Base-by-base conservation (phyloP, 805 yeast genomes). In the Candida methanosorbosa region DNA sequence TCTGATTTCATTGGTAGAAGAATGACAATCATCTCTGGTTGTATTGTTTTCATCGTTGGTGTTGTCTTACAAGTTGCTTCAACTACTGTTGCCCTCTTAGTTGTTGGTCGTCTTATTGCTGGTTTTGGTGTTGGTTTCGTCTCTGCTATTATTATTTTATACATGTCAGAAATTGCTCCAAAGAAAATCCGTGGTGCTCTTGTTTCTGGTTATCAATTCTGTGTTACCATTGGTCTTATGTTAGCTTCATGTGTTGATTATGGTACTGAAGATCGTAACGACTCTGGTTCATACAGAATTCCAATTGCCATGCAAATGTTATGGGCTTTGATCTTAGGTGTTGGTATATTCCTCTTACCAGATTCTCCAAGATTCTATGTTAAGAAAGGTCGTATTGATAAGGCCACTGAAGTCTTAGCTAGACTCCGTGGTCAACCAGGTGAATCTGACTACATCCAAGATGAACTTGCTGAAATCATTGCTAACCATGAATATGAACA, bases 81-180 rank as follows among this genome's bases (percentile, higher is more conserved):
- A 3, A 56, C 70, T 41, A 60, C 68, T 41, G 66, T 84, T 53
- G 49, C 56, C 15, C 46, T 51, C 15, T 44, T 60, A 25, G 57
- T 59, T 32, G 37, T 54, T 19, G 76, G 75, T 13, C 58, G 77
- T 47, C 68, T 70, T 35, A 54, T 73, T 18, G 68, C 75, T 32
- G 81, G 81, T 50, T 47, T 75, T 21, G 81, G 79, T 38, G 85
- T 84, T 40, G 95, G 95, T 45, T 74, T 76, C 40, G 68, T 82
- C 27, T 75, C 88, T 26, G 85, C 87, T 29, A 66, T 80, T 38
- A 82, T 81, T 23, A 88, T 94, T 33, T 60, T 84, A 54, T 82
- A 81, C 53, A 79, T 80, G 64, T 81, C 88, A 22, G 85, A 82
- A 56, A 78, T 83, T 26, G 72, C 86, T 14, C 92, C 92, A 19